Conservation (phyloP, 768 basidiomycete genomes). For the Mycena sanguinolenta region DNA sequence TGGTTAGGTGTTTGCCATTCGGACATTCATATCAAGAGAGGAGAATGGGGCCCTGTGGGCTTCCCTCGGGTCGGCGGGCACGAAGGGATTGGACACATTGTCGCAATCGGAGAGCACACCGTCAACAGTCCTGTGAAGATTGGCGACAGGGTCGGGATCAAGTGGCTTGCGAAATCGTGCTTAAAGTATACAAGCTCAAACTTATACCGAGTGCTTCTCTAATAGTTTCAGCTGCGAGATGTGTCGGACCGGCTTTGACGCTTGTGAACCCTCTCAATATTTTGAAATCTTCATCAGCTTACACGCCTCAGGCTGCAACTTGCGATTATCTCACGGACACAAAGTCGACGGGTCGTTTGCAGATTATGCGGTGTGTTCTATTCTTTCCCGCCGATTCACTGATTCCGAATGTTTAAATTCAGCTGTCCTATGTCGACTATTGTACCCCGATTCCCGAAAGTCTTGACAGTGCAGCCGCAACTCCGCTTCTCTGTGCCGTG, state of each 20-base stretch:
- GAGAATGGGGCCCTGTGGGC: slow-evolving; percentile 73
- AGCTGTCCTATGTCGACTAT: slow-evolving; percentile 74
- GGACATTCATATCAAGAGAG: slow-evolving; percentile 76
- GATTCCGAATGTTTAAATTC: slow-evolving; percentile 3
- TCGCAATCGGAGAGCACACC: slow-evolving; percentile 80
- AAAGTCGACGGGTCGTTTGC: slow-evolving; percentile 79
- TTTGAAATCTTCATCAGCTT: background rate
- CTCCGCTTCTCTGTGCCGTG: slow-evolving; percentile 82
- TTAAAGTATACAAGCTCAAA: slow-evolving; percentile 44
- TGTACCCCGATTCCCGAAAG: slow-evolving; percentile 83
- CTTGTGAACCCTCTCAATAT: slow-evolving; percentile 42
- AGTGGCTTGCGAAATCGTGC: slow-evolving; percentile 68
- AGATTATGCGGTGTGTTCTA: slow-evolving; percentile 65
- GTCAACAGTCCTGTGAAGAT: slow-evolving; percentile 63
- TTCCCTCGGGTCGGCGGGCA: slow-evolving; percentile 81
- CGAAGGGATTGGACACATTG: slow-evolving; percentile 82
- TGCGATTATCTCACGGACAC: slow-evolving; percentile 68
- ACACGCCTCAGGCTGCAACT: slow-evolving; percentile 60
- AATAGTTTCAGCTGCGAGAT: slow-evolving; percentile 66
- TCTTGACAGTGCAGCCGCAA: slow-evolving; percentile 72
- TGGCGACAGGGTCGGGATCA: slow-evolving; percentile 85
- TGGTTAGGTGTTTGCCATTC: slow-evolving; percentile 71
- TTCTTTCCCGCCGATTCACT: background rate
- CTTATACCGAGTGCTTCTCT: background rate
- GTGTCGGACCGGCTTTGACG: slow-evolving; percentile 77